Base-by-base conservation (phyloP, 2,329 filamentous ascomycete genomes). In the Periconia sp. region DNA sequence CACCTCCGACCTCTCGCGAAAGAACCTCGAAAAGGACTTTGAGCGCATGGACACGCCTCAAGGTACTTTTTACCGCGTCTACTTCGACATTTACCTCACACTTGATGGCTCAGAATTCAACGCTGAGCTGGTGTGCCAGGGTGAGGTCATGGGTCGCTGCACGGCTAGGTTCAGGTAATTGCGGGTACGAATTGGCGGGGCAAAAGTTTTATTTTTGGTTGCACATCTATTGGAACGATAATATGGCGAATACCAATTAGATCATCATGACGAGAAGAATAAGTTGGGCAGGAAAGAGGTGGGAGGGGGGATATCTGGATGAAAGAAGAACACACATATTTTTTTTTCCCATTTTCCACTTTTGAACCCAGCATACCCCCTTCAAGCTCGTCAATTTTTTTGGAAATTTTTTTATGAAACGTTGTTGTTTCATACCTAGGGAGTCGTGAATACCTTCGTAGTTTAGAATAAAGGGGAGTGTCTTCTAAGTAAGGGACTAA, bases 11-110 rank as follows among this genome's bases (percentile, higher is more conserved):
- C 80, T 99, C 43, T 96, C 92, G 35, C 87, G 92, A 61, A 99
- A 97, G 81, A 97, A 97, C 69, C 85, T 99, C 10, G 94, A 99
- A 73, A 97, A 96, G 75, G 94, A 99, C 71, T 99, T 99, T 65
- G 94, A 99, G 75, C 86, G 94, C 67, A 97, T 97, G 94, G 94
- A 97, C 70, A 97, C 94, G 1, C 92, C 94, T 5, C 92, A 99
- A 71, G 94, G 94, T 68, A 58, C 82, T 75, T 59, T 87, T 21
- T 74, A 80, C 59, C 73, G 80, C 37, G 85, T 90, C 37, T 88
- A 88, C 71, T 76, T 76, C 54, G 88, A 92, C 62, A 81, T 92
- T 65, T 87, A 72, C 73, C 73, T 99, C 54, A 97, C 94, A 0
- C 85, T 99, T 12, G 94, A 99, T 65, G 94, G 94, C 16, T 95